A percentile compares a stretch with the other conserved stretches of the same genome.
phyloP scores from a whole-genome alignment of 2,329 filamentous ascomycete genomes.

The Cladosporium velox region DNA sequence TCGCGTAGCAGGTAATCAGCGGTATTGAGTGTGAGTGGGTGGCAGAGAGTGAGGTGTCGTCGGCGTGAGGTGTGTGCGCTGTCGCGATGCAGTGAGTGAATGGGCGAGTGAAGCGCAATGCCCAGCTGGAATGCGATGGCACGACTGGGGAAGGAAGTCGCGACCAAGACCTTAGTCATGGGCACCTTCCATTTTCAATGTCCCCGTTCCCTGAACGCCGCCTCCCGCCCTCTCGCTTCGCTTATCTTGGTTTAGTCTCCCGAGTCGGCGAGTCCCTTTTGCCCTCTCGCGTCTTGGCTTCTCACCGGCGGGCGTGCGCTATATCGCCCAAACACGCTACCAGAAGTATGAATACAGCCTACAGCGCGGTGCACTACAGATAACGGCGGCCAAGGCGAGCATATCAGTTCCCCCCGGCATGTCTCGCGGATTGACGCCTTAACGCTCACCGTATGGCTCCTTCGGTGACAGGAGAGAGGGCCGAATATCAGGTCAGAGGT shows the following conservation, averaged over 20 bases:
- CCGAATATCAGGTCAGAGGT: background rate
- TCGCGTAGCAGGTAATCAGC: background rate
- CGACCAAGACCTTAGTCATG: background rate
- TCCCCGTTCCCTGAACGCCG: background rate
- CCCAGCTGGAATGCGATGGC: background rate
- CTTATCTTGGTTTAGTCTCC: background rate
- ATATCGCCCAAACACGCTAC: background rate
- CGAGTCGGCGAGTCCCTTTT: background rate
- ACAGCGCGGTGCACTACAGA: background rate
- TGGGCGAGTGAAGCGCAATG: background rate
- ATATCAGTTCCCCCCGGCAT: background rate
- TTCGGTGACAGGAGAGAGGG: constrained; percentile 3
- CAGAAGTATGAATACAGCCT: background rate
- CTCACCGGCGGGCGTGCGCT: background rate
- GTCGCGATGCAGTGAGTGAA: background rate
- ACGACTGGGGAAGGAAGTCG: background rate
- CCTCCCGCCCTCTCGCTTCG: background rate
- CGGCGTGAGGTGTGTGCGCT: background rate
- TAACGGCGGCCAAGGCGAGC: background rate
- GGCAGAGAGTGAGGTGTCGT: background rate
- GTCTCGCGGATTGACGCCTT: background rate
- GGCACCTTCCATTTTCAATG: background rate
- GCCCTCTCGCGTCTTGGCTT: background rate
- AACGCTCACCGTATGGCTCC: background rate
- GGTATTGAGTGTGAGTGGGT: background rate